Conservation (phyloP, 768 basidiomycete genomes). For the Leccinum boreale region DNA sequence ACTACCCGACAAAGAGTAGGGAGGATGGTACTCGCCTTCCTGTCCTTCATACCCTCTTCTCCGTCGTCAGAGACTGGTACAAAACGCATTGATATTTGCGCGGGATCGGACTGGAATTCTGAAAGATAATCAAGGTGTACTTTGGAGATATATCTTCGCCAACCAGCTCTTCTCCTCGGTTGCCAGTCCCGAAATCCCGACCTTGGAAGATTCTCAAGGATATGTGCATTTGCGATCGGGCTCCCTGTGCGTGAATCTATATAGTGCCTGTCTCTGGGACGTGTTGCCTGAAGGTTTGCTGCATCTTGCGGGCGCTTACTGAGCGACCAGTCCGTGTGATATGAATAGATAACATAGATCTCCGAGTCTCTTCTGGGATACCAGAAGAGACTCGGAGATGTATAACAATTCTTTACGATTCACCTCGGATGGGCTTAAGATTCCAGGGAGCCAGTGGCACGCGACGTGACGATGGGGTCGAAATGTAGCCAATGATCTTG, state of each 20-base stretch:
- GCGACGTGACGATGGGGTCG: no score
- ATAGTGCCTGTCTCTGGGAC: constrained; percentile 70
- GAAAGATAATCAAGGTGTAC: constrained; percentile 77
- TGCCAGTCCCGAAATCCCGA: constrained; percentile 36
- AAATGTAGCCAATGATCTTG: no score
- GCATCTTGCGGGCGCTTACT: constrained; percentile 51
- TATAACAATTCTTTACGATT: constrained; percentile 11
- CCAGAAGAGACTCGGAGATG: constrained; percentile 46
- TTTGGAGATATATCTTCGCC: constrained; percentile 54
- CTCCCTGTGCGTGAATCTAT: constrained; percentile 80
- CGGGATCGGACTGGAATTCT: constrained; percentile 66
- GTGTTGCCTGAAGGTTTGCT: constrained; percentile 79
- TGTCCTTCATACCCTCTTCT: constrained; percentile 59
- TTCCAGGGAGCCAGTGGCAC: no score
- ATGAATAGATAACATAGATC: constrained; percentile 46
- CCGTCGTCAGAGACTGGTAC: constrained; percentile 50
- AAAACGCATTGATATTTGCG: constrained; percentile 59
- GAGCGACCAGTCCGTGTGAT: neutral
- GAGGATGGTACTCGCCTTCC: constrained; percentile 47
- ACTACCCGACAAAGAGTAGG: neutral
- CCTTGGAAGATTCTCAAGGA: constrained; percentile 24
- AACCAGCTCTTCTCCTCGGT: constrained; percentile 67
- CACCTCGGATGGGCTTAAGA: no score
- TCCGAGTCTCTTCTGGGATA: no score
- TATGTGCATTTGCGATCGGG: constrained; percentile 30